Percentiles rank a stretch among this genome's conserved stretches.
These are phyloP conservation scores for Comarum palustre DNA, from an alignment of 306 rosid genomes.

Conservation along the genomic window DNA sequence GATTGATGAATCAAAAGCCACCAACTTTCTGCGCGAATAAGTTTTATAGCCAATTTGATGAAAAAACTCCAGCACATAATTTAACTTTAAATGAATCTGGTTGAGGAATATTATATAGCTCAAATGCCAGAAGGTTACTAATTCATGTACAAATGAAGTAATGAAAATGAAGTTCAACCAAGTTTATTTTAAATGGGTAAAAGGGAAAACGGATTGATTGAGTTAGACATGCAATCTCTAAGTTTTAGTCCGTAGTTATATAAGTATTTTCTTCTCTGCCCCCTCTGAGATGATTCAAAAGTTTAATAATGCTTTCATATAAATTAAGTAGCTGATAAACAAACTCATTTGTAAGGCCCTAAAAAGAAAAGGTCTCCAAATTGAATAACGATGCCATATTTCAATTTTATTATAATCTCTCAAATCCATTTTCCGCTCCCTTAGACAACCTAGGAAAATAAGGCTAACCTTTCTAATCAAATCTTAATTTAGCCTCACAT, in stretches of 20 bases:
- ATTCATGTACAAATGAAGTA: not conserved
- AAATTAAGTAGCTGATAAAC: not conserved
- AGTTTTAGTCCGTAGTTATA: not conserved
- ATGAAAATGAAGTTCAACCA: not conserved
- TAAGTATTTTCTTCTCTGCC: not conserved
- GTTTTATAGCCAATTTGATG: not conserved
- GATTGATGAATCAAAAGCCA: not conserved
- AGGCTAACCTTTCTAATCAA: conserved; percentile 77
- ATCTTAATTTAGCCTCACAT: conserved; percentile 88
- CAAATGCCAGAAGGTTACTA: not conserved
- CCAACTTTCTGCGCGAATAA: not conserved
- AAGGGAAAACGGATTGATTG: not conserved
- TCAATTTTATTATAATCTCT: not conserved
- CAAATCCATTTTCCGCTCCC: not conserved
- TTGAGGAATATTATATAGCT: not conserved
- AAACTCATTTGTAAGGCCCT: not conserved
- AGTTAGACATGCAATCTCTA: not conserved
- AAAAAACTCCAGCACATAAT: not conserved
- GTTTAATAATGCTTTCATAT: not conserved
- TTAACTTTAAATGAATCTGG: not conserved
- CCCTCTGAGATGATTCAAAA: not conserved
- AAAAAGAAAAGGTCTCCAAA: not conserved
- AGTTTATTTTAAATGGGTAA: not conserved
- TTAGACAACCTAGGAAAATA: not conserved
- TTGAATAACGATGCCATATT: not conserved